Conservation (phyloP, 805 yeast species). For the Ogataea polymorpha region DNA sequence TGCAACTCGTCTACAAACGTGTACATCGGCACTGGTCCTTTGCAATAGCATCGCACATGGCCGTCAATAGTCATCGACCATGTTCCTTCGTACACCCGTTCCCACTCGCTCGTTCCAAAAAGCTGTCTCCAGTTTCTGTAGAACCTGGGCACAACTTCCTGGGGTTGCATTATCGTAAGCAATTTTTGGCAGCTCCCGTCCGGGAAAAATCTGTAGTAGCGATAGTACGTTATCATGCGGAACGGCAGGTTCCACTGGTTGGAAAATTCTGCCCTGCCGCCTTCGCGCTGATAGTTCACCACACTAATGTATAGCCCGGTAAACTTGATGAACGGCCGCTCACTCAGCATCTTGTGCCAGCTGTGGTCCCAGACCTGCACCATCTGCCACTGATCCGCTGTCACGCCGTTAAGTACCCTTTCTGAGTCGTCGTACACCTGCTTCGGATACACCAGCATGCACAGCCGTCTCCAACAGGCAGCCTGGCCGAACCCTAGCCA, state of each 20-base stretch:
- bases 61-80: slow-evolving; percentile 62
- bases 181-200: slow-evolving; percentile 74
- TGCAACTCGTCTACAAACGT: slow-evolving; percentile 60
- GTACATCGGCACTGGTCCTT: slow-evolving; percentile 60
- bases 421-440: slow-evolving; percentile 51
- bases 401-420: slow-evolving; percentile 36
- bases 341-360: slow-evolving; percentile 51
- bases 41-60: slow-evolving; percentile 45
- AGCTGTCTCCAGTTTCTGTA: slow-evolving; percentile 29
- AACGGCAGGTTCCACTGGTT: slow-evolving; percentile 71
- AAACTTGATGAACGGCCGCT: slow-evolving; percentile 75
- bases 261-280: slow-evolving; percentile 66
- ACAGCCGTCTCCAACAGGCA: slow-evolving; percentile 48
- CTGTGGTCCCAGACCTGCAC: slow-evolving; percentile 40
- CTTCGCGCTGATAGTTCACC: slow-evolving; percentile 80
- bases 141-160: slow-evolving; percentile 57
- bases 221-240: slow-evolving; percentile 80
- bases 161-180: slow-evolving; percentile 71
- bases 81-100: slow-evolving; percentile 44
- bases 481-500: slow-evolving; percentile 53
- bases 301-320: slow-evolving; percentile 84
- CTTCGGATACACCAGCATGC: slow-evolving; percentile 47
- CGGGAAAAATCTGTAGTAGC: slow-evolving; percentile 77
- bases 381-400: slow-evolving; percentile 34
- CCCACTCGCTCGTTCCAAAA: slow-evolving; percentile 27